Evolutionary conservation across 768 basidiomycete species (phyloP), one percentile per base, ranked within the genome.

Genomic region (Rhizopogon rudus): DNA sequence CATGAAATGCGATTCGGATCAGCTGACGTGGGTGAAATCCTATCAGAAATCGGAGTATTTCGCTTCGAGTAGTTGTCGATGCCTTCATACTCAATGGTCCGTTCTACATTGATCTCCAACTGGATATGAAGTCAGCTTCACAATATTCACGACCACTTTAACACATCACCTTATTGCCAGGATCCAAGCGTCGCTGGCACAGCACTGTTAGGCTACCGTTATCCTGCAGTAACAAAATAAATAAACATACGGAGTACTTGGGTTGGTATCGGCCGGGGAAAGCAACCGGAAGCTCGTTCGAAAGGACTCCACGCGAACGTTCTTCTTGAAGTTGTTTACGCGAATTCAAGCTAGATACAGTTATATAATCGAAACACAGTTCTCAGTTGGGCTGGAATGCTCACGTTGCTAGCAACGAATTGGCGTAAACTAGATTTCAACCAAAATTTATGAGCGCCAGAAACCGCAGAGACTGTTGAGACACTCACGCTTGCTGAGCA

Each of bases 401-500:
- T 52, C 44, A 65, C 64, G 78, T 79, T 1, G 78, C 79, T 12
- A 81, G 71, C 14, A 81, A 62, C 3, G 79, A 80, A 54, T 77
- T 81, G 3, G 79, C 77, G 37, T 81, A 81, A 46, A 79, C 78
- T 80, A 35, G 14, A 8, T 5, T 20, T 35, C 9, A 17, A n/a
- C 37, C 44, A 43, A 1, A 20, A 0, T 4, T 46, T 8, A 6
- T 61, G 14, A 58, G 22, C 5, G 37, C 55, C 44, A 14, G 16
- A 39, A 29, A 10, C 29, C 3, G 8, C 2, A 28, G 35, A 1
- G 12, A 2, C 14, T 42, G 10, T 33, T 4, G 6, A 28, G 53
- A 37, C 20, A 49, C 74, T 49, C 52, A 79, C 78, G 62, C 65
- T 81, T 82, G 60, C 75, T 72, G 53, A 82, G 81, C 17, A 80